Evolutionary conservation across 2,329 filamentous ascomycete genomes (phyloP).

Genomic region (Alternaria triticimaculans): DNA sequence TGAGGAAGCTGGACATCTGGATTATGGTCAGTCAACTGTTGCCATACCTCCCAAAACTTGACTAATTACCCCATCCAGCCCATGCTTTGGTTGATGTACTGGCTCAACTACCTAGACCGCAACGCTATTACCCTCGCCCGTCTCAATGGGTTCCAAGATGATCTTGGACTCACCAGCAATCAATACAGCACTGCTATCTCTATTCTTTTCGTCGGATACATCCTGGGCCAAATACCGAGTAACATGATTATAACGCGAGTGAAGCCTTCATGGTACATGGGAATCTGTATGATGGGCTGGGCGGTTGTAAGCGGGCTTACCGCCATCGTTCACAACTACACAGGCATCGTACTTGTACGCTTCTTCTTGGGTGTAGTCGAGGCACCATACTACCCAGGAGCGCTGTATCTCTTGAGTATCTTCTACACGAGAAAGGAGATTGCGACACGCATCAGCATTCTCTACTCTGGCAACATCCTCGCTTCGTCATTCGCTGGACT

Average conservation of each 20-base stretch:
- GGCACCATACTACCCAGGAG: conserved; percentile 64
- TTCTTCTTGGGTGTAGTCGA: conserved; percentile 43
- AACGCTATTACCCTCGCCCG: conserved; percentile 69
- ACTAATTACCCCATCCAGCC: conserved; percentile 30
- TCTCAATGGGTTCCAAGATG: conserved; percentile 65
- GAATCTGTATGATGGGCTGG: conserved; percentile 41
- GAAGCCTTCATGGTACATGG: conserved; percentile 35
- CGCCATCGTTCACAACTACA: conserved; percentile 37
- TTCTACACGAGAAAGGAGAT: conserved; percentile 66
- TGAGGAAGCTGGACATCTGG: conserved; percentile 16
- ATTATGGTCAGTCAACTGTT: conserved; percentile 8
- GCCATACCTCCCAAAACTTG: conserved; percentile 14
- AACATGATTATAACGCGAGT: neutral
- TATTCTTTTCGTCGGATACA: conserved; percentile 45
- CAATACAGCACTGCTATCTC: conserved; percentile 51
- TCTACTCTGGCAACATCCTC: conserved; percentile 23
- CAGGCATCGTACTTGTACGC: conserved; percentile 36
- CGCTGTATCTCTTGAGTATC: conserved; percentile 65
- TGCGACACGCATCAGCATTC: conserved; percentile 24
- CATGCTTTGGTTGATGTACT: conserved; percentile 39
- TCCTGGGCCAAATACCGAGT: neutral
- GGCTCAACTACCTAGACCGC: conserved; percentile 51
- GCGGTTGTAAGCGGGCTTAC: conserved; percentile 36
- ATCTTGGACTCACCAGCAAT: conserved; percentile 37
- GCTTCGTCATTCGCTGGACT: conserved; percentile 21